These are phyloP conservation scores for Ophiostoma himal-ulmi DNA, from an alignment of 2,329 filamentous ascomycete species.

Conservation along the genomic window DNA sequence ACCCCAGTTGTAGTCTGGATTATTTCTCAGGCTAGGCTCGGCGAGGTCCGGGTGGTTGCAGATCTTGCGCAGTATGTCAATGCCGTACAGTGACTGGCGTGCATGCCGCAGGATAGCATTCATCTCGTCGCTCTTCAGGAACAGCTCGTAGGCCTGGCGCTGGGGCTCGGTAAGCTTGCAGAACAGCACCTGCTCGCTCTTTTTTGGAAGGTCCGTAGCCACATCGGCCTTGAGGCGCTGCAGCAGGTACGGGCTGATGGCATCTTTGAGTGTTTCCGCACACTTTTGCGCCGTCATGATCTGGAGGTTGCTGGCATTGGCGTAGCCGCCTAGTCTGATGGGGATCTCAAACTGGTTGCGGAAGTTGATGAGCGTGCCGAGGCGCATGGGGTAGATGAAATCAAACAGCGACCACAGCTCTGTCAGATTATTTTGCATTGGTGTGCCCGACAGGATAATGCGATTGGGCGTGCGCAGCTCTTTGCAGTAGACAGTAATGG, in stretches of 20 bases:
- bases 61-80: constrained; percentile 89
- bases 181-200: constrained; percentile 93
- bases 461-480: constrained; percentile 84
- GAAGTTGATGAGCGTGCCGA: constrained; percentile 88
- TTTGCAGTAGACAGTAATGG: constrained; percentile 92
- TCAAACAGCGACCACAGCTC: constrained; percentile 98
- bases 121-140: constrained; percentile 78
- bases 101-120: constrained; percentile 69
- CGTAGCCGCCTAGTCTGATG: constrained; percentile 88
- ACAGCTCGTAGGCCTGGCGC: constrained; percentile 71
- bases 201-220: constrained; percentile 86
- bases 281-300: constrained; percentile 93
- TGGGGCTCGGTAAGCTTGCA: constrained; percentile 83
- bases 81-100: constrained; percentile 77
- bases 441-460: constrained; percentile 90
- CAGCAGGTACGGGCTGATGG: constrained; percentile 86
- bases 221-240: constrained; percentile 93
- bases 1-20: constrained; percentile 70
- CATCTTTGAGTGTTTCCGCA: constrained; percentile 86
- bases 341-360: constrained; percentile 88
- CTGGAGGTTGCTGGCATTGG: constrained; percentile 88
- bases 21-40: constrained; percentile 52
- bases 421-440: constrained; percentile 93
- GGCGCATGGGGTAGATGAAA: constrained; percentile 92
- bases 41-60: constrained; percentile 94